Conservation (phyloP, 2,329 filamentous ascomycete species). For the Fusarium beomiforme region DNA sequence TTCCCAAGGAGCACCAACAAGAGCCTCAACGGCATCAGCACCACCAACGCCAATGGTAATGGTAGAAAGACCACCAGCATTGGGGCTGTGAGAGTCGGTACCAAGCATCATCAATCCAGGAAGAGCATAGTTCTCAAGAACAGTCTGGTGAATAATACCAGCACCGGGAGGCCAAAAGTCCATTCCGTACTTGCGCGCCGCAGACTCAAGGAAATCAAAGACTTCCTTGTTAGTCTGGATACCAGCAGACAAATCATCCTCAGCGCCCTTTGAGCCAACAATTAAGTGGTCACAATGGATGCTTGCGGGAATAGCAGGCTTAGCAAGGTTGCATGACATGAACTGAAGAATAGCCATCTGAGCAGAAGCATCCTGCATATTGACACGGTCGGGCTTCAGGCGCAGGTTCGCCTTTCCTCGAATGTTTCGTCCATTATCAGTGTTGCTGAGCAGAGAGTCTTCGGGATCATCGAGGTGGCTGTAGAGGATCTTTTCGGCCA, state of each 20-base stretch:
- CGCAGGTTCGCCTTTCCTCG: conserved; percentile 92
- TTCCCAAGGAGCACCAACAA: conserved; percentile 97
- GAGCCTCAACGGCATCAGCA: conserved; percentile 94
- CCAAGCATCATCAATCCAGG: conserved; percentile 99
- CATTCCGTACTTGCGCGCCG: conserved; percentile 89
- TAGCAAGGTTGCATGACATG: conserved; percentile 93
- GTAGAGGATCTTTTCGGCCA: conserved; percentile 98
- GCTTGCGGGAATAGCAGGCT: conserved; percentile 92
- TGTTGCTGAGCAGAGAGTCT: conserved; percentile 84
- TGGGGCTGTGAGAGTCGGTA: conserved; percentile 96
- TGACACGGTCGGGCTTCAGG: conserved; percentile 95
- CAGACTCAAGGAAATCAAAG: conserved; percentile 96
- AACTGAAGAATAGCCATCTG: conserved; percentile 99
- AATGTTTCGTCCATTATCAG: conserved; percentile 84
- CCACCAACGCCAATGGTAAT: conserved; percentile 98
- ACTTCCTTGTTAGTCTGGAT: conserved; percentile 96
- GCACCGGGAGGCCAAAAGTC: conserved; percentile 96
- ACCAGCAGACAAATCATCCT: conserved; percentile 83
- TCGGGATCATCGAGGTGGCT: conserved; percentile 91
- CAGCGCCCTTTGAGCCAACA: conserved; percentile 90
- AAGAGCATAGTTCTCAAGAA: conserved; percentile 97
- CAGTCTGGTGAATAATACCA: conserved; percentile 97
- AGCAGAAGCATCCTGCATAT: conserved; percentile 98
- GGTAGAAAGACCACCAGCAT: conserved; percentile 92
- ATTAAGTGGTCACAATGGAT: conserved; percentile 99